These are phyloP conservation scores for Dentipellis fragilis DNA, from an alignment of 768 basidiomycete species.

Conservation along the genomic window DNA sequence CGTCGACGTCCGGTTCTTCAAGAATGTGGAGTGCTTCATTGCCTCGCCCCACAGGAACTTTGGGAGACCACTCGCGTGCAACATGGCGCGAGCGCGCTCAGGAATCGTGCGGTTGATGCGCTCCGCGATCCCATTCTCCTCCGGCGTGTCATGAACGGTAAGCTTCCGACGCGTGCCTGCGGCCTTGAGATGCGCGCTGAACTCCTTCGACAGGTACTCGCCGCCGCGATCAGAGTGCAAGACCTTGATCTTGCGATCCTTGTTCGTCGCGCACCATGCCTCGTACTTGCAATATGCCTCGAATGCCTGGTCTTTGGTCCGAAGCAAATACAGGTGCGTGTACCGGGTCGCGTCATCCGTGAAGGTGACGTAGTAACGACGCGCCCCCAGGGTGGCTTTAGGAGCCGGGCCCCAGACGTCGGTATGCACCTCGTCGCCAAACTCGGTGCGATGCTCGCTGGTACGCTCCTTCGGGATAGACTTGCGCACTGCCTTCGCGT, in stretches of 20 bases:
- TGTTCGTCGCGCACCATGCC: neutral
- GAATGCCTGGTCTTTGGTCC: neutral
- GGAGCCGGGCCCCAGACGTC: neutral
- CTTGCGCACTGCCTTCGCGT: neutral
- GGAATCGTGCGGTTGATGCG: neutral
- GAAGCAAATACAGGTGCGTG: conserved; percentile 3
- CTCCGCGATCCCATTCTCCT: neutral
- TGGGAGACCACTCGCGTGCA: conserved; percentile 13
- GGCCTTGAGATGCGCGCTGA: neutral
- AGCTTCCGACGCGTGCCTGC: neutral
- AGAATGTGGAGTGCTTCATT: conserved; percentile 7
- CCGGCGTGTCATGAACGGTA: neutral
- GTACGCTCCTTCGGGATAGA: neutral
- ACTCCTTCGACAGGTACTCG: neutral
- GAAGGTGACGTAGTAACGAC: neutral
- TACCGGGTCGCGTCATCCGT: conserved; percentile 5
- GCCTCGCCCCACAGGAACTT: conserved; percentile 23
- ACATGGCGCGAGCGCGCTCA: conserved; percentile 18
- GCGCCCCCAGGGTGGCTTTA: neutral
- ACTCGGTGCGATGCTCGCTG: too few species aligned
- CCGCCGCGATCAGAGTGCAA: neutral
- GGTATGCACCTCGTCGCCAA: neutral
- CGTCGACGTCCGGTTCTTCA: neutral
- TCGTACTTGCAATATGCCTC: neutral
- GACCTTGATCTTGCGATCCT: neutral